Evolutionary conservation across 441 rosid genomes (phyloP).

Genomic region (Jatropha podagrica): DNA sequence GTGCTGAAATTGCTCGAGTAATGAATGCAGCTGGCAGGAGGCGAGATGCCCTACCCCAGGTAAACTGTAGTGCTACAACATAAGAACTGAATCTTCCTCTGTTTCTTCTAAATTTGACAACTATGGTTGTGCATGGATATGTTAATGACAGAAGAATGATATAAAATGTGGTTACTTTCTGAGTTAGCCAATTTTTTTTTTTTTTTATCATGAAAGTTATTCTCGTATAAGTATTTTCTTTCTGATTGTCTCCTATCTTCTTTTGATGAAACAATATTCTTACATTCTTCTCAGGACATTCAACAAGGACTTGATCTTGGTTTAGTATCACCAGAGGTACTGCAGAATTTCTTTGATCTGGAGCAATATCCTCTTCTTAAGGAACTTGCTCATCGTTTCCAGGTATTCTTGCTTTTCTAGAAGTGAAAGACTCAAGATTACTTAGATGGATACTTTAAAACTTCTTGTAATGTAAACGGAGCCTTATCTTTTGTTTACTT

Average conservation of each 20-base stretch:
- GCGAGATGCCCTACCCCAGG: conserved; percentile 91
- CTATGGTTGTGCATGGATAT: background rate
- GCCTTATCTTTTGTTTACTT: background rate
- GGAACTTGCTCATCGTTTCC: conserved; percentile 83
- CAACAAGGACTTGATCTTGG: conserved; percentile 94
- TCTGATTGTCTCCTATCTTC: background rate
- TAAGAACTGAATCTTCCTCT: background rate
- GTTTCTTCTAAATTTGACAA: background rate
- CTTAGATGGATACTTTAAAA: conserved; percentile 10
- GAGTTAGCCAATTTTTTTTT: background rate
- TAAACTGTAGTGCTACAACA: conserved; percentile 23
- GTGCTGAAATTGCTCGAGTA: conserved; percentile 96
- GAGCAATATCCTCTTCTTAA: conserved; percentile 82
- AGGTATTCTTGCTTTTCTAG: conserved; percentile 44
- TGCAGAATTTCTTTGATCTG: conserved; percentile 87
- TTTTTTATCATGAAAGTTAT: background rate
- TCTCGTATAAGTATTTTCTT: background rate
- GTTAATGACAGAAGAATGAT: background rate
- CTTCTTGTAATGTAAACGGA: background rate
- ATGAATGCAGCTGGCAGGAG: conserved; percentile 97
- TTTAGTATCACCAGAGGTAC: conserved; percentile 86
- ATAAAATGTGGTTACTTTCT: conserved; percentile 1
- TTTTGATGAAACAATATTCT: conserved; percentile 19
- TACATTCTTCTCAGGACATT: conserved; percentile 65
- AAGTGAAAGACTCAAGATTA: conserved; percentile 2